Evolutionary conservation across 805 yeast species (phyloP), one percentile per base, ranked within the genome.

Genomic region (Pichia cephalocereana): DNA sequence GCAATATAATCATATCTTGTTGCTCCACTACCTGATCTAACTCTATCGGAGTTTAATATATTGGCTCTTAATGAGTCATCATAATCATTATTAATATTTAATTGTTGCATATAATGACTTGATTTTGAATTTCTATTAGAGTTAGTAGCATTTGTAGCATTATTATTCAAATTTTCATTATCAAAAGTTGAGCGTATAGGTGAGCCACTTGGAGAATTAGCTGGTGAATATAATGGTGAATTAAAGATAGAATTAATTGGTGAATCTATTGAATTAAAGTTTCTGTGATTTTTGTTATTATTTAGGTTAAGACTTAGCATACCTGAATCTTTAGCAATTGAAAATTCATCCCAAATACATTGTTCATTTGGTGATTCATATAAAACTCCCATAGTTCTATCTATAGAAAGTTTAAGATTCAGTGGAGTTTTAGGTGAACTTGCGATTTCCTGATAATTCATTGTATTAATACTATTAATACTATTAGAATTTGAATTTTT

Each of bases 341-440:
- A 49, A 41, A 39, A 41, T 37, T 45, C 51, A 40, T 49, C 50
- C 52, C 47, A 44, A 31, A 37, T 23, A 45, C 50, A 32, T 49
- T 48, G 52, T 38, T 62, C 65, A 40, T 57, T 60, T 1, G 59
- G 55, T 10, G 56, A 54, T 43, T 63, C 68, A 50, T 59, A 62
- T 11, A 64, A 49, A 12, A 63, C 58, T 37, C 61, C 59, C 62
- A 63, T 63, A 12, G 52, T 46, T 37, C 65, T 49, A 42, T 61
- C 60, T 32, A 46, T 23, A 0, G 49, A 27, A 18, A 48, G 27
- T 31, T 40, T 39, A 7, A 50, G 37, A 34, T 34, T 34, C 17
- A 34, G 43, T 8, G 47, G 48, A 8, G 54, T 50, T 26, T 50
- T 48, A 6, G 45, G 27, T 2, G 32, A 14, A 18, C 19, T 15